Percentiles rank a stretch among this genome's conserved stretches.
Conservation (phyloP, 2,329 filamentous ascomycete species). For the Penicillium decumbens region DNA sequence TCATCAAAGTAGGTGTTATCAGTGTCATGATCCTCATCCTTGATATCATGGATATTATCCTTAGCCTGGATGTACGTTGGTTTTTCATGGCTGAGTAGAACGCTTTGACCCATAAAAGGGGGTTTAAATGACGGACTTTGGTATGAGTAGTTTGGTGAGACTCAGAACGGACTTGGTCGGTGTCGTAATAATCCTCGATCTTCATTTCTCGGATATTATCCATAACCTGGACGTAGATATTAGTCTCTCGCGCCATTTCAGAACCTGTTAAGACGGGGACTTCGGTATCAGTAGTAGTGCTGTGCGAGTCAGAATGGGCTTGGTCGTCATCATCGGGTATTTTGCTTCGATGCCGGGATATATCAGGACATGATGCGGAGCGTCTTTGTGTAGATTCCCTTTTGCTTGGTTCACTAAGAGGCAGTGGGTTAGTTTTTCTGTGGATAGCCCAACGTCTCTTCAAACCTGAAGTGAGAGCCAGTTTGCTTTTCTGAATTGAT, state of each 20-base stretch:
- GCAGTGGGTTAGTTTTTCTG: background rate
- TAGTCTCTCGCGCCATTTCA: background rate
- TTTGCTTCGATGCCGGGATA: too few relatives aligned
- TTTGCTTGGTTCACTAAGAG: background rate
- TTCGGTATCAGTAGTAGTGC: background rate
- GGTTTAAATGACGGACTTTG: too few relatives aligned
- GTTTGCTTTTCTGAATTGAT: too few relatives aligned
- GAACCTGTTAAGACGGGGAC: background rate
- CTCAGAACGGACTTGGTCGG: too few relatives aligned
- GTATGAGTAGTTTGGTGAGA: too few relatives aligned
- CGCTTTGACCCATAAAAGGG: too few relatives aligned
- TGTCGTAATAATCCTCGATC: too few relatives aligned
- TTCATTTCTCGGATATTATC: background rate
- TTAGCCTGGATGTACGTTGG: too few relatives aligned
- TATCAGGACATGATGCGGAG: too few relatives aligned
- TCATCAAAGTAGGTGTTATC: too few relatives aligned
- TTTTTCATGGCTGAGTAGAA: too few relatives aligned
- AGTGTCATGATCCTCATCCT: background rate
- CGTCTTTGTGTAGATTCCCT: background rate
- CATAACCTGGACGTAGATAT: background rate
- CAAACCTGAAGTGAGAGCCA: background rate
- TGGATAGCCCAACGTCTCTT: constrained; percentile 1
- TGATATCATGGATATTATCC: background rate
- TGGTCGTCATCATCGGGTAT: background rate
- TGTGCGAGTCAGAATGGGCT: background rate